Base-by-base conservation (phyloP, 768 basidiomycete species). In the Hortiboletus campestris region DNA sequence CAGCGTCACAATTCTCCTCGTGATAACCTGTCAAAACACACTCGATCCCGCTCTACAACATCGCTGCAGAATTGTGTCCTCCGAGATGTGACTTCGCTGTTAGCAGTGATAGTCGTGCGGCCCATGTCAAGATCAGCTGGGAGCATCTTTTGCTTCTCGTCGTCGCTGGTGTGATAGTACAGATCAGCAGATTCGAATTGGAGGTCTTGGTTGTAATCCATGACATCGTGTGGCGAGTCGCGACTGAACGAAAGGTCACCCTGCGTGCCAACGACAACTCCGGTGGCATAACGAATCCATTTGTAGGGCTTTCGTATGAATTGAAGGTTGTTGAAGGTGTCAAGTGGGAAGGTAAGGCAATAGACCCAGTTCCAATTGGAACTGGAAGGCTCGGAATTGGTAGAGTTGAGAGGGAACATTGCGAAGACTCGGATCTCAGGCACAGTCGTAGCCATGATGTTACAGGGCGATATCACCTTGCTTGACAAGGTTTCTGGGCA, bases 261-360 rank as follows among this genome's bases (percentile, higher is more conserved):
- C 29, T 52, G 19, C 1, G 46, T 29, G 3, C 51, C 51, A 35
- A 54, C 34, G 17, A 54, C 44, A 36, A 35, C 34, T 4, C 57
- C 53, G 9, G 29, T 58, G 17, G 49, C 53, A 28, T 54, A 58
- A 1, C 44, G 49, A 35, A 58, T 51, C 57, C 52, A 58, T 41
- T 53, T 53, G 34, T 45, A 46, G 22, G 43, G 57, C 6, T 12
- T 45, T 34, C 1, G 31, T 6, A 29, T 13, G 22, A 50, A 38
- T 4, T 47, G 2, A 25, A 25, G 4, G 4, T 10, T 4, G 12
- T 41, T n/a, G 32, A 58, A 32, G 4, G 19, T 29, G 6, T 44
- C 6, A n/a, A 40, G 7, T 28, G 44, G 34, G 17, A 46, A 31
- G 16, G 36, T 49, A 16, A 53, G 57, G 39, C 22, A 53, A 31